A percentile compares a stretch with the other conserved stretches of the same genome.
These are phyloP conservation scores for Smallanthus sonchifolius DNA, from an alignment of 129 eudicot genomes.

Conservation along the genomic window DNA sequence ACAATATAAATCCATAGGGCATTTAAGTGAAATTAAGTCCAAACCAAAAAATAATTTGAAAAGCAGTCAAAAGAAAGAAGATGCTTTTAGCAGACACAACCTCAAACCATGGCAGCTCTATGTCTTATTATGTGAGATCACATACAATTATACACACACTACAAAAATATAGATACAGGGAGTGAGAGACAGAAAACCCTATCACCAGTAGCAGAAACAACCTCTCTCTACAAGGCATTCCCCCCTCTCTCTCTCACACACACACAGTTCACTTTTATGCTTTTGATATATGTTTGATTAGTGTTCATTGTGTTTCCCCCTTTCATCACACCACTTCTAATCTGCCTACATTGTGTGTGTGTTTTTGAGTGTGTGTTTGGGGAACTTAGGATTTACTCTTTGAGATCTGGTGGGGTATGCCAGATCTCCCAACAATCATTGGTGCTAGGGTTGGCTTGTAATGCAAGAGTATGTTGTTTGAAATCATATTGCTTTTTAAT, in stretches of 20 bases:
- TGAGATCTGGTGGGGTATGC: conserved; percentile 36
- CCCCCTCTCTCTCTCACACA: conserved; percentile 10
- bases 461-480: conserved; percentile 31
- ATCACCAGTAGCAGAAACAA: conserved; percentile 14
- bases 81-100: conserved; percentile 38
- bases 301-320: conserved; percentile 27
- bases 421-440: conserved; percentile 34
- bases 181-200: background rate
- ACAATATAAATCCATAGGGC: background rate
- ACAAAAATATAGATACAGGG: conserved; percentile 12
- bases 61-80: conserved; percentile 34
- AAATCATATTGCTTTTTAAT: conserved; percentile 18
- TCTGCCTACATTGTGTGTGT: conserved; percentile 15
- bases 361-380: conserved; percentile 4
- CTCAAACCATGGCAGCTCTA: conserved; percentile 38
- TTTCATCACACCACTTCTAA: conserved; percentile 7
- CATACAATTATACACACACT: conserved; percentile 14
- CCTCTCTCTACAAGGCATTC: conserved; percentile 24
- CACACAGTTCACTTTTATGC: conserved; percentile 14
- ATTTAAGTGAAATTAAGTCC: background rate
- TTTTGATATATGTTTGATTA: conserved; percentile 15
- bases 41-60: conserved; percentile 9
- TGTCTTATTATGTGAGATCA: conserved; percentile 23
- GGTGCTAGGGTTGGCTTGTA: conserved; percentile 22
- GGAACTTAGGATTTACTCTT: conserved; percentile 23